Evolutionary conservation across 2,329 filamentous ascomycete species (phyloP).

Genomic region (Cladosporium sp.): DNA sequence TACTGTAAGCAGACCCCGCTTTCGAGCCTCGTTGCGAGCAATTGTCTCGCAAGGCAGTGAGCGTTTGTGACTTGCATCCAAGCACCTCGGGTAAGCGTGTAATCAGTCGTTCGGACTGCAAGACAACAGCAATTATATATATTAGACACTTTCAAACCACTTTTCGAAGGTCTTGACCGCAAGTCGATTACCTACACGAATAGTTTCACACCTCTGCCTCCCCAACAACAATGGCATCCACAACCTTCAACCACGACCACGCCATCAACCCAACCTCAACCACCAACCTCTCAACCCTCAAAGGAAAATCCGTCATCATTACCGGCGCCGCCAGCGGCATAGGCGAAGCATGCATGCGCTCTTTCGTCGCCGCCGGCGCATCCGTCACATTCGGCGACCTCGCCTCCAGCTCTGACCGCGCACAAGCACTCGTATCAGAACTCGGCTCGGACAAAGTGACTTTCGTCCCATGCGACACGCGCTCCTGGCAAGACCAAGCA

Average conservation of each 20-base stretch:
- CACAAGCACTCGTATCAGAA: constrained; percentile 26
- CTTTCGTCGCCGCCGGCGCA: constrained; percentile 29
- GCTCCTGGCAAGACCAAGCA: constrained; percentile 28
- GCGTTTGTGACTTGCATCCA: too few relatives aligned
- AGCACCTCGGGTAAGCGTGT: constrained; percentile 12
- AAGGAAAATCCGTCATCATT: constrained; percentile 44
- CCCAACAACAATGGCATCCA: background rate
- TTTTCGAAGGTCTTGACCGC: background rate
- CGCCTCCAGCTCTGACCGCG: constrained; percentile 21
- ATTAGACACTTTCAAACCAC: background rate
- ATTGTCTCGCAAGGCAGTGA: too few relatives aligned
- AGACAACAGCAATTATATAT: background rate
- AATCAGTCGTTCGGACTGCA: constrained; percentile 1
- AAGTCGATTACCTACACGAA: too few relatives aligned
- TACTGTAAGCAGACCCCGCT: too few relatives aligned
- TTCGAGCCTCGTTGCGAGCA: too few relatives aligned
- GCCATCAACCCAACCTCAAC: constrained; percentile 31
- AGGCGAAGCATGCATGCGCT: constrained; percentile 30
- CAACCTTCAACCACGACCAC: constrained; percentile 1
- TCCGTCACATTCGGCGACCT: constrained; percentile 34
- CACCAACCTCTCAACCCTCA: constrained; percentile 33
- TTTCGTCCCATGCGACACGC: constrained; percentile 29
- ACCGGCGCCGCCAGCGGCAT: constrained; percentile 44
- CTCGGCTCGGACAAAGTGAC: constrained; percentile 27
- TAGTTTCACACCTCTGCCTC: too few relatives aligned